Base-by-base conservation (phyloP, 2,329 filamentous ascomycete species). In the Emergomyces orientalis region DNA sequence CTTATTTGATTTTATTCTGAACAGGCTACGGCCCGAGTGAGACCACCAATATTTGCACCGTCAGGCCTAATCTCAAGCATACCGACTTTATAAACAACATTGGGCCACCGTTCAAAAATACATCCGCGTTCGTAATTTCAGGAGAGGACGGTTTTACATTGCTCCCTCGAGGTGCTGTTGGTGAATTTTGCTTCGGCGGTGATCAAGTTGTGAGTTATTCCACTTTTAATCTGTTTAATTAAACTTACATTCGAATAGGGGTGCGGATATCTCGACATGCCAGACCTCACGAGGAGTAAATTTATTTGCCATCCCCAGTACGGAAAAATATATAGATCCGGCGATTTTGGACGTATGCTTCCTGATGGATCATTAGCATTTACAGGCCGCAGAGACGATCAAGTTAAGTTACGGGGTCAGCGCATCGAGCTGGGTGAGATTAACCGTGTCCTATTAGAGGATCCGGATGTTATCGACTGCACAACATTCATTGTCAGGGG, bases 131-230 rank as follows among this genome's bases (percentile, higher is more conserved):
- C 63, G 84, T 95, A 1, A 72, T 88, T 19, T 71, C 72, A 19
- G 67, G 71, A 2, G 75, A 75, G 4, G 71, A 76, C 2, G 70
- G 70, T 0, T 80, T 86, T 4, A 73, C 81, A 0, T 69, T 85
- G 1, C 76, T 91, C 0, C 90, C 90, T 0, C 72, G 83, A 7
- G 90, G 91, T 2, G 88, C 85, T 65, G 78, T 90, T 19, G 92
- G 92, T 13, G 91, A 96, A 72, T 80, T 96, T 7, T 95, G 89
- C 70, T 94, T 96, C 72, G 91, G 90, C 17, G 92, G 91, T 13
- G 84, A 89, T 58, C 91, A 96, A 74, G 85, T 96, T 5, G 86
- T 85, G 67, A 66, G 73, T 66, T 19, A 27, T 14, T 25, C 7
- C 25, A 51, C 13, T 62, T 22, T 13, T 22, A 59, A 51, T 34